A percentile compares a stretch with the other conserved stretches of the same genome.
Conservation (phyloP, 2,329 filamentous ascomycete species). For the Alternaria alternata region DNA sequence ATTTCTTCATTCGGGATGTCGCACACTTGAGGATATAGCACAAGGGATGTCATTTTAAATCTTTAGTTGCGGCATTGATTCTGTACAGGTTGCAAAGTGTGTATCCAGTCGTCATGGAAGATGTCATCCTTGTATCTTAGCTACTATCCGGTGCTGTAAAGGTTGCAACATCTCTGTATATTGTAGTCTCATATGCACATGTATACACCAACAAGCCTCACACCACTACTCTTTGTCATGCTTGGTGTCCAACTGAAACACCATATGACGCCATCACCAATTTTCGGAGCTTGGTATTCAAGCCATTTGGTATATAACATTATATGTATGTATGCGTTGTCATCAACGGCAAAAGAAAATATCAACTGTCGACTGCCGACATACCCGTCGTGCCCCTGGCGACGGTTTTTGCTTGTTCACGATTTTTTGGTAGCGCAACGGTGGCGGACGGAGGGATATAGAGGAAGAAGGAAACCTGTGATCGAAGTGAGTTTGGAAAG, state of each 20-base stretch:
- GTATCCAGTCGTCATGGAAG: background rate
- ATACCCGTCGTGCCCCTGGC: background rate
- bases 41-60: no score
- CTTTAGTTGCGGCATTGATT: no score
- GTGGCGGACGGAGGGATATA: background rate
- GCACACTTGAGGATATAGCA: no score
- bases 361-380: background rate
- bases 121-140: background rate
- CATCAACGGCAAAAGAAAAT: background rate
- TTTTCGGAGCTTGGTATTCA: background rate
- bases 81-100: no score
- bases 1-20: no score
- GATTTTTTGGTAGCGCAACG: background rate
- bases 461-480: background rate
- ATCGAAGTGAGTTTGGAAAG: background rate
- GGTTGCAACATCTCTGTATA: background rate
- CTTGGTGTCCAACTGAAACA: background rate
- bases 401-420: background rate
- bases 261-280: background rate
- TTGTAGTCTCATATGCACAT: background rate
- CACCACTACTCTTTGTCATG: background rate
- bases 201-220: background rate
- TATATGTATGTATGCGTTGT: background rate
- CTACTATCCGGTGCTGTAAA: background rate
- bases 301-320: background rate